phyloP scores from a whole-genome alignment of 2,329 filamentous ascomycete genomes.

The Xylaria multiplex region DNA sequence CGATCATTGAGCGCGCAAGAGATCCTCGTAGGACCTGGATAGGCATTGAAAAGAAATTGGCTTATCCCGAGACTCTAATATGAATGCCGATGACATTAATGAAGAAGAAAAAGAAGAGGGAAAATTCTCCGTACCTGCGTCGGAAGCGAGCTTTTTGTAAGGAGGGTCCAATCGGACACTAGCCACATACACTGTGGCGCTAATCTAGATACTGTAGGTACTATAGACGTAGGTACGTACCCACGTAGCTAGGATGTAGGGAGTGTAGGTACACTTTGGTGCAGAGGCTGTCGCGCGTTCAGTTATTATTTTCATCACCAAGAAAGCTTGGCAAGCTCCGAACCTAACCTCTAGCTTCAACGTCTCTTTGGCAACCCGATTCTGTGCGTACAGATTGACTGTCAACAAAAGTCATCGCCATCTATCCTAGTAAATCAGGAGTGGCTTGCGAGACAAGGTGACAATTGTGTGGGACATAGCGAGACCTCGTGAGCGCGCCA shows the following conservation, averaged over 20 bases:
- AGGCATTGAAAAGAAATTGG: slow-evolving; percentile 77
- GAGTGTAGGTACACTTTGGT: no score
- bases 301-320: slow-evolving; percentile 27
- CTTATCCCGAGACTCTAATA: slow-evolving; percentile 99
- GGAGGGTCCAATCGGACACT: neutral
- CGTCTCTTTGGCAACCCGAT: slow-evolving; percentile 2
- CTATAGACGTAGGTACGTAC: slow-evolving; percentile 1
- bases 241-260: no score
- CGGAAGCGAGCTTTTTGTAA: slow-evolving; percentile 30
- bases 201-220: neutral
- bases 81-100: slow-evolving; percentile 86
- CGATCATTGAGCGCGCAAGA: slow-evolving; percentile 98
- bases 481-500: slow-evolving; percentile 29
- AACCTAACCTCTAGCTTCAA: slow-evolving; percentile 11
- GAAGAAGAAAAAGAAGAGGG: slow-evolving; percentile 61
- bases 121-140: slow-evolving; percentile 38
- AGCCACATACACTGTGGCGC: slow-evolving; percentile 40
- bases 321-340: slow-evolving; percentile 16
- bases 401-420: neutral
- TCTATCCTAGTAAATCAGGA: neutral
- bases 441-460: neutral
- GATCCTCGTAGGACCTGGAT: slow-evolving; percentile 84
- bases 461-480: slow-evolving; percentile 16
- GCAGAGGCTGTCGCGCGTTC: slow-evolving; percentile 9
- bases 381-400: neutral